Evolutionary conservation across 2,329 filamentous ascomycete genomes (phyloP).

Genomic region (Mollisiaceae sp.): DNA sequence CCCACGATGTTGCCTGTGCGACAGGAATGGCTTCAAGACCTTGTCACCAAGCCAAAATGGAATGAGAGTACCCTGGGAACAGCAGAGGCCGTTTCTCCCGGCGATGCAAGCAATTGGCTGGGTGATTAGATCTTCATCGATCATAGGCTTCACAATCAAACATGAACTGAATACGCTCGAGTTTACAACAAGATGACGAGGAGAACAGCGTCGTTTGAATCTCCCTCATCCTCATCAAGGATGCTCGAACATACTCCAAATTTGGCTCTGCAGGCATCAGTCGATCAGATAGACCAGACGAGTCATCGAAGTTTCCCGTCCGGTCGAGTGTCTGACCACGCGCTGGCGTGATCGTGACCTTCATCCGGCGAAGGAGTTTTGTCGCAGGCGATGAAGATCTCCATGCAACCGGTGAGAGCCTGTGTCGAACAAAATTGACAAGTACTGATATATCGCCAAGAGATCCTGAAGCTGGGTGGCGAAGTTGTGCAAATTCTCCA

Average conservation of each 20-base stretch:
- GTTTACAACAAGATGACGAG: slow-evolving; percentile 15
- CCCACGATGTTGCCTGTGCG: slow-evolving; percentile 20
- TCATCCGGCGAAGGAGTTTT: background rate
- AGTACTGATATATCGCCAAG: slow-evolving; percentile 18
- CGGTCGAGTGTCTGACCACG: slow-evolving; percentile 1
- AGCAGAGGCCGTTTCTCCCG: background rate
- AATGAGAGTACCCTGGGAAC: background rate
- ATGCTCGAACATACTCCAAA: slow-evolving; percentile 12
- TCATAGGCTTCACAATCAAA: background rate
- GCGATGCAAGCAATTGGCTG: background rate
- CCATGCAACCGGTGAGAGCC: slow-evolving; percentile 15
- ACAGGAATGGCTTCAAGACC: slow-evolving; percentile 16
- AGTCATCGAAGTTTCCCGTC: slow-evolving; percentile 5
- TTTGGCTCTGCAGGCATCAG: background rate
- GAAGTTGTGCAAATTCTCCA: background rate
- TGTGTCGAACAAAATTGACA: slow-evolving; percentile 8
- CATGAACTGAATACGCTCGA: slow-evolving; percentile 4
- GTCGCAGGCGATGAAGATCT: slow-evolving; percentile 16
- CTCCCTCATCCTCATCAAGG: slow-evolving; percentile 15
- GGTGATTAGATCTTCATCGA: background rate
- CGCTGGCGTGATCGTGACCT: slow-evolving; percentile 5
- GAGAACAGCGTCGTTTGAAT: slow-evolving; percentile 13
- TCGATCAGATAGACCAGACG: slow-evolving; percentile 12
- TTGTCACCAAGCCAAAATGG: slow-evolving; percentile 1
- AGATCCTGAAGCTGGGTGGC: background rate